phyloP scores from a whole-genome alignment of 768 basidiomycete species.

The Russula virescens region DNA sequence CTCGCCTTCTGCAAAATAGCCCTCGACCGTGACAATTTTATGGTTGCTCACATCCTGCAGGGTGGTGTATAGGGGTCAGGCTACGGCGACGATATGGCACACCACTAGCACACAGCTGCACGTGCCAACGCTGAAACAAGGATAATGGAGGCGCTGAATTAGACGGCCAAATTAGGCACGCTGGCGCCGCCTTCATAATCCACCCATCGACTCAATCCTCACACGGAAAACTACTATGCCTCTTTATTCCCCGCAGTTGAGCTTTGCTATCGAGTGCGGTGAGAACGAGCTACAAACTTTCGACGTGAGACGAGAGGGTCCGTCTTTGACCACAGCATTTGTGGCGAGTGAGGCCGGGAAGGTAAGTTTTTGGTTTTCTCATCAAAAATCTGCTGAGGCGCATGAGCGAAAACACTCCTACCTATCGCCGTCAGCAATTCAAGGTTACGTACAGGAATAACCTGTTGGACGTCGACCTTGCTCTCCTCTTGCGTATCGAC shows the following conservation, averaged over 20 bases:
- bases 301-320: not conserved
- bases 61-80: no score
- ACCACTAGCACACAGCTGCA: no score
- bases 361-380: not conserved
- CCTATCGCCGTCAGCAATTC: constrained; percentile 4
- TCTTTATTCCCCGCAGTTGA: not conserved
- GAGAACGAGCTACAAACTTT: not conserved
- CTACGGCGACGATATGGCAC: no score
- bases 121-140: no score
- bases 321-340: not conserved
- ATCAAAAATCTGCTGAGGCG: no score
- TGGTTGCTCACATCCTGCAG: no score
- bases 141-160: no score
- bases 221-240: constrained; percentile 10
- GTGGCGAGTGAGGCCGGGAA: constrained; percentile 17
- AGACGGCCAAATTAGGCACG: no score
- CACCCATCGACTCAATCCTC: no score
- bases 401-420: not conserved
- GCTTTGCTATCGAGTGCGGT: constrained; percentile 1
- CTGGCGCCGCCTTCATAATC: no score
- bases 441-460: not conserved
- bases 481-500: not conserved
- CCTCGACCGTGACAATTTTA: no score
- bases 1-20: no score
- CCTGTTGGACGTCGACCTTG: not conserved